Evolutionary conservation across 805 yeast genomes (phyloP).

Genomic region (Wickerhamiella domercqiae): DNA sequence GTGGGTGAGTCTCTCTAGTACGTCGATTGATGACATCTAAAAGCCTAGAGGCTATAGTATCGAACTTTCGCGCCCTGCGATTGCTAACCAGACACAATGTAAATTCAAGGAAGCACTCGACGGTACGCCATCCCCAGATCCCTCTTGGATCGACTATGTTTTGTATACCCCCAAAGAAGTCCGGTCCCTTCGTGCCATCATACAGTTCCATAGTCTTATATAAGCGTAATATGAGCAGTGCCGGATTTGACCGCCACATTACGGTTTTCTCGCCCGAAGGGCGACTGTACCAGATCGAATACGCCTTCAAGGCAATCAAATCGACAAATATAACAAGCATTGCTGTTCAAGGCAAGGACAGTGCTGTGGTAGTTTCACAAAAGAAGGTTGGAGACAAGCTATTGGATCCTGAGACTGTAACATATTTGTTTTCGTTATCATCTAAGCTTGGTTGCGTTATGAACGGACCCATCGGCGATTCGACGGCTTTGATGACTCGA

Average conservation of each 20-base stretch:
- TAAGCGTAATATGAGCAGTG: too few species aligned
- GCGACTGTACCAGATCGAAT: slow-evolving; percentile 91
- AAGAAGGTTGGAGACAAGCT: slow-evolving; percentile 94
- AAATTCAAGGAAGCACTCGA: too few species aligned
- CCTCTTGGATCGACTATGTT: too few species aligned
- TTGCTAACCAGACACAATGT: too few species aligned
- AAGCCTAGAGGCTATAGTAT: too few species aligned
- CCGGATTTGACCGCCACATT: slow-evolving; percentile 98
- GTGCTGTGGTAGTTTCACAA: slow-evolving; percentile 79
- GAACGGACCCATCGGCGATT: slow-evolving; percentile 87
- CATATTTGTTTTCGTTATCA: slow-evolving; percentile 73
- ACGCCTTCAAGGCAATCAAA: slow-evolving; percentile 94
- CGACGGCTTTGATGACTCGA: slow-evolving; percentile 74
- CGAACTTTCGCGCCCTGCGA: too few species aligned
- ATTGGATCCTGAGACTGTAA: slow-evolving; percentile 72
- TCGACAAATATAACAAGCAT: slow-evolving; percentile 80
- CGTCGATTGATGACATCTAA: too few species aligned
- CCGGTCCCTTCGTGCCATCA: too few species aligned
- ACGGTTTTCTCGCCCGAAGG: slow-evolving; percentile 98
- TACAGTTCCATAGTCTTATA: too few species aligned
- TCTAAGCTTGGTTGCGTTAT: slow-evolving; percentile 75
- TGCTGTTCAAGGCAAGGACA: slow-evolving; percentile 74
- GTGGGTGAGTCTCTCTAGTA: too few species aligned
- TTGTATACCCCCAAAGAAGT: too few species aligned
- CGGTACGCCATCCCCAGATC: too few species aligned